Conservation (phyloP, 225 moss, liverwort and hornwort species). For the Antitrichia curtipendula region DNA sequence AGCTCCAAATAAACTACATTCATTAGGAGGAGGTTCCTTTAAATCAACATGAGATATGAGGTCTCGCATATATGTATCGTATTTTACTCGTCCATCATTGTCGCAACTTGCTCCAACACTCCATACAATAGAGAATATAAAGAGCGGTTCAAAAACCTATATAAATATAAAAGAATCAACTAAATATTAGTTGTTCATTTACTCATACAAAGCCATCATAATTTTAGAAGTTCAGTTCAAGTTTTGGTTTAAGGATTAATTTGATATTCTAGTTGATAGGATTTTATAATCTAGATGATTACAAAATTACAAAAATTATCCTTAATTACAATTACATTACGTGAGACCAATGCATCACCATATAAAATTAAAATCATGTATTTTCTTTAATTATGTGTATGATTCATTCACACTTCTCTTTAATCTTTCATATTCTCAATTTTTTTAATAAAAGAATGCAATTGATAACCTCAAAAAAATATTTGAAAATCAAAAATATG, state of each 20-base stretch:
- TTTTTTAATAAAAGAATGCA: background rate
- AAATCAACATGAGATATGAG: constrained; percentile 34
- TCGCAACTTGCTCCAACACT: constrained; percentile 76
- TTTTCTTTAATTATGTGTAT: background rate
- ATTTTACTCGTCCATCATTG: constrained; percentile 56
- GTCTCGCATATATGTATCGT: constrained; percentile 44
- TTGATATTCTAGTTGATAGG: background rate
- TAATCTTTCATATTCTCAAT: too few species aligned
- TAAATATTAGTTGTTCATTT: fast-evolving
- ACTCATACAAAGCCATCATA: background rate
- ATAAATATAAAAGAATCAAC: background rate
- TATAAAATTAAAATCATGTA: background rate
- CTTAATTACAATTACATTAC: too few species aligned
- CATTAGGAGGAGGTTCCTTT: constrained; percentile 36
- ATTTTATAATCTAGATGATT: too few species aligned
- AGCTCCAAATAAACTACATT: constrained; percentile 57
- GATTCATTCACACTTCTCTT: background rate
- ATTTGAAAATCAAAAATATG: fast-evolving
- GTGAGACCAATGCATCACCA: background rate
- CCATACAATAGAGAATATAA: constrained; percentile 70
- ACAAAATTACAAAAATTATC: too few species aligned
- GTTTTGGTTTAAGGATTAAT: background rate
- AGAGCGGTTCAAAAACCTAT: constrained; percentile 71
- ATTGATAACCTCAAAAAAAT: background rate
- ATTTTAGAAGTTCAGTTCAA: background rate